Evolutionary conservation across 1,139 yeast genomes (phyloP), one percentile per base, ranked within the genome.

Genomic region (Starmera stellimalicola): DNA sequence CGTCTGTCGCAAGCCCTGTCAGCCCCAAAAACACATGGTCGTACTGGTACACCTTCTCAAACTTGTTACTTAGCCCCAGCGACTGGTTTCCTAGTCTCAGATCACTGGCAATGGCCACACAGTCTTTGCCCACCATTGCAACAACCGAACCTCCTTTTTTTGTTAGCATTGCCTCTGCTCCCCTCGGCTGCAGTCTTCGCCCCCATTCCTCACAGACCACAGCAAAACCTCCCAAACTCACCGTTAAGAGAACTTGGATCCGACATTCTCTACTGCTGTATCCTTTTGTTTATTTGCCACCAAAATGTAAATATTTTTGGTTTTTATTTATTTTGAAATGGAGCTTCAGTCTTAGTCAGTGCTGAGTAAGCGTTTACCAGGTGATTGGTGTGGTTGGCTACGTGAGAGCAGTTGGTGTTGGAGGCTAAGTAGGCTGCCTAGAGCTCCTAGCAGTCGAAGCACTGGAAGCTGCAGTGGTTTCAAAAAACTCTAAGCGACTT

Each of bases 111-210:
- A 93, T 88, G 31, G 98, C 98, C 39, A 93, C 87, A 64, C 99
- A 93, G 50, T 87, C 96, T 56, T 93, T 88, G 48, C 99, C 99
- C 18, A 81, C 80, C 99, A 93, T 93, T 46, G 98, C 98, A 27
- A 93, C 94, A 39, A 95, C 95, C 40, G 95, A 73, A 61, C 99
- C 98, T 60, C 95, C 81, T 70, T 6, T 3, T n/a, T 4, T 19
- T 19, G 25, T 22, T 22, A 22, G 25, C 12, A 19, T 19, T n/a
- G n/a, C n/a, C n/a, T n/a, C n/a, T n/a, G n/a, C n/a, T n/a, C n/a
- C n/a, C n/a, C n/a, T n/a, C n/a, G n/a, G n/a, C n/a, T n/a, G n/a
- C n/a, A n/a, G n/a, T n/a, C n/a, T n/a, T n/a, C n/a, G n/a, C n/a
- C n/a, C n/a, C n/a, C n/a, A n/a, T n/a, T n/a, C n/a, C n/a, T n/a